Evolutionary conservation across 306 rosid species (phyloP), one percentile per base, ranked within the genome.

Genomic region (Vigna trinervia): DNA sequence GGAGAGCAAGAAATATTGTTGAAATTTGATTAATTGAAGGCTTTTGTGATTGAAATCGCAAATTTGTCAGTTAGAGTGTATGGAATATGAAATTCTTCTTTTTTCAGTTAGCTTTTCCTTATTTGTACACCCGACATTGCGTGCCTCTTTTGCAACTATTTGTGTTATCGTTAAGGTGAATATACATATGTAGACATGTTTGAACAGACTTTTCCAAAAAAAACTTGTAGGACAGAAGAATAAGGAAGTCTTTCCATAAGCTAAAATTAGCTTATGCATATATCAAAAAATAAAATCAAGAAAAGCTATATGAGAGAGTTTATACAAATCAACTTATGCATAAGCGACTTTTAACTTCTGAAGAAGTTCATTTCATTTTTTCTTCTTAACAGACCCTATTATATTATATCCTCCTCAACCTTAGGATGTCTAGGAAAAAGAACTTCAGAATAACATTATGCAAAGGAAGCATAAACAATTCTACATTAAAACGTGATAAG

Each of bases 31-130:
- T 30, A 32, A 7, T 56, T 23, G 32, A 22, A 2, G 11, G 14
- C 5, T 61, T 43, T 45, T 70, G 22, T 14, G 41, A 64, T 34
- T 82, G 82, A 57, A 65, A 32, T 45, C 53, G 68, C 50, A 45
- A 47, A 12, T 2, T 6, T 17, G 7, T 69, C 30, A 13, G 61
- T 75, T 81, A 26, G 26, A 73, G 5, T 30, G 47, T 57, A 19
- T 68, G 39, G 30, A n/a, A 13, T 73, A 62, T 52, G 41, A 14
- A 52, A 28, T 46, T 7, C 10, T 39, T 3, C 4, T 11, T 12
- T 62, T 58, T 62, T 45, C 74, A 30, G 20, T 53, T 77, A 62
- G 46, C 34, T 20, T 70, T 34, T 34, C 74, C 17, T 22, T 60
- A 75, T 54, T 14, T 26, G 41, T 9, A 28, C 15, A 10, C 22